phyloP scores from a whole-genome alignment of 352 stramenopile species.

The Pseudoperonospora humuli region DNA sequence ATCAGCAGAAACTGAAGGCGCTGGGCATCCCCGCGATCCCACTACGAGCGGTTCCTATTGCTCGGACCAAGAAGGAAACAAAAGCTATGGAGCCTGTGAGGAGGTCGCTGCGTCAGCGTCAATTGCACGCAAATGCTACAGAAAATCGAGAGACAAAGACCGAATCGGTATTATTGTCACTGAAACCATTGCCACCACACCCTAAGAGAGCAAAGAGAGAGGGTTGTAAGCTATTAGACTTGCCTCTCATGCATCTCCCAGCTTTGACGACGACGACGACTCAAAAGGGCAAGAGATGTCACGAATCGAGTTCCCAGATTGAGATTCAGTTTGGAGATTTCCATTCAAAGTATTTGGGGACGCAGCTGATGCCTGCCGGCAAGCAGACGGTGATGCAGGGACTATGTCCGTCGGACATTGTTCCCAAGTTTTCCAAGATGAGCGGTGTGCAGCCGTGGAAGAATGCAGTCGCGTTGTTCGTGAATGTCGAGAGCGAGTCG shows the following conservation, averaged over 20 bases:
- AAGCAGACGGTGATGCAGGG: slow-evolving; percentile 36
- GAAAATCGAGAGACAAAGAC: background rate
- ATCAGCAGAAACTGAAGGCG: no score
- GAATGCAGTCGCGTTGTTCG: slow-evolving; percentile 45
- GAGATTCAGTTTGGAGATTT: slow-evolving; percentile 30
- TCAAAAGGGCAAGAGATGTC: background rate
- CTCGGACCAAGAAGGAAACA: slow-evolving; percentile 1
- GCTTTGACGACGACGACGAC: background rate
- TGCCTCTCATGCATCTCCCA: slow-evolving; percentile 2
- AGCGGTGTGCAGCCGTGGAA: slow-evolving; percentile 33
- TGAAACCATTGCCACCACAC: background rate
- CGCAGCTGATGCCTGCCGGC: slow-evolving; percentile 34
- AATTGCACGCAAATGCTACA: background rate
- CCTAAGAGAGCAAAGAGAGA: slow-evolving; percentile 3
- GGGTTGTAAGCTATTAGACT: background rate
- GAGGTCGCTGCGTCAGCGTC: slow-evolving; percentile 20
- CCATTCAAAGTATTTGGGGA: slow-evolving; percentile 37
- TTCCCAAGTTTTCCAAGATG: slow-evolving; percentile 26
- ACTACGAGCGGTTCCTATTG: background rate
- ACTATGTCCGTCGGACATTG: slow-evolving; percentile 20
- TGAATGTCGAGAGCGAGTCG: slow-evolving; percentile 18
- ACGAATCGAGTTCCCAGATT: slow-evolving; percentile 11
- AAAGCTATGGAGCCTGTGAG: slow-evolving; percentile 8
- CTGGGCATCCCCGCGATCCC: slow-evolving; percentile 19
- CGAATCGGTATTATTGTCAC: background rate